Base-by-base conservation (phyloP, 805 yeast species). In the Starmerella geochares region DNA sequence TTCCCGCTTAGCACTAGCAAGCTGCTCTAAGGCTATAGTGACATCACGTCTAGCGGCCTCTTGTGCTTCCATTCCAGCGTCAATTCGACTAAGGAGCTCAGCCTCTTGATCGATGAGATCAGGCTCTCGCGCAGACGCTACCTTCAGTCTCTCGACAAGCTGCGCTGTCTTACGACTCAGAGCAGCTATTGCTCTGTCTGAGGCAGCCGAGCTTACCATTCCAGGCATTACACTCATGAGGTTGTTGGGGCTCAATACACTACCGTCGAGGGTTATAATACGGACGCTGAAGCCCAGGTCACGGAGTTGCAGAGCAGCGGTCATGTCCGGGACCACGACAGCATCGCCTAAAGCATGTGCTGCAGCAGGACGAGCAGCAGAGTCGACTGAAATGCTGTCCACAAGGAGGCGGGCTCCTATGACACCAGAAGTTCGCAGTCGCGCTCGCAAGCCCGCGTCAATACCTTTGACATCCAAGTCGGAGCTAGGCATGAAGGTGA, bases 401-500 rank as follows among this genome's bases (percentile, higher is more conserved):
- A 79, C 62, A 0, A 77, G 72, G n/a, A 94, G 86, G 47, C 80
- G 73, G 2, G 81, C 83, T 21, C 79, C 57, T 28, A 75, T 70
- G 28, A 49, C 19, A 42, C 38, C 17, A 42, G 41, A 9, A 11
- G 46, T 8, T 49, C 53, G 16, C 54, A 47, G n/a, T 45, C 28
- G 23, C 21, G 19, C 23, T 39, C 45, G 43, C 80, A 71, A 4
- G 80, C 70, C 31, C 68, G 72, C 27, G 13, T 20, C 32, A 4
- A 29, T 24, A 14, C 46, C 37, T 6, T 10, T 25, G 1, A 78
- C 77, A 8, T 71, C 75, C 28, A 92, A 80, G 1, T 87, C 74
- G 60, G 87, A 92, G 46, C 92, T 67, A 0, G 98, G 97, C 52
- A 92, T 82, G 59, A 92, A 88, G 1, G 94, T 79, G 1, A 92